Evolutionary conservation across 345 rosid genomes (phyloP), one percentile per base, ranked within the genome.

Genomic region (Arabis alpina): DNA sequence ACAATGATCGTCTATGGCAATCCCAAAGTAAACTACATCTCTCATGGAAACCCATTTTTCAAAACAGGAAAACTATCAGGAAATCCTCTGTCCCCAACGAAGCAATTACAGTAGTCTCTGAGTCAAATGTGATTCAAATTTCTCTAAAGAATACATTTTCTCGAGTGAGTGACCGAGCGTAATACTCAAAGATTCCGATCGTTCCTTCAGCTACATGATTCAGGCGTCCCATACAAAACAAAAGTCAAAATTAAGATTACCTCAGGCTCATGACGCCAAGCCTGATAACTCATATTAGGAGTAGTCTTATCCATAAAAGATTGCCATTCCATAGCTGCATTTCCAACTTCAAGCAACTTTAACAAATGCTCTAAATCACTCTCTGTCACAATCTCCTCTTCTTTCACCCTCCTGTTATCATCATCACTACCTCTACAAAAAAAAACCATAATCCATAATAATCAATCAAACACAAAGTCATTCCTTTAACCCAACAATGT

Each of bases 211-310:
- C 23, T 19, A 19, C 23, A 19, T 19, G 23, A 19, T 19, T 19
- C 23, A 19, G 23, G 23, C 23, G 23, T 19, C n/a, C 54, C 40
- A 56, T 24, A 53, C 13, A 37, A 45, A 54, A 45, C 52, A 62
- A 61, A 54, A 62, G 5, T 4, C 0, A 1, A 44, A 61, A 76
- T 13, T 14, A 51, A 56, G 61, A 23, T 67, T 84, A 94, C 97
- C 93, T 81, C 87, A 50, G 98, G 94, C 67, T 95, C 99, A 70
- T 83, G 86, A 25, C 90, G 97, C 99, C 98, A 95, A 68, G 97
- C 98, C 66, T 87, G 91, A 62, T 90, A 95, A 23, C 77, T 68
- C 90, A 95, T 82, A 78, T 90, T 92, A 0, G 97, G 85, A 41
- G 93, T 88, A 66, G 87, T 80, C 61, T 77, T 84, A 71, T 87